phyloP scores from a whole-genome alignment of 805 yeast genomes.

The Metschnikowia proteae region DNA sequence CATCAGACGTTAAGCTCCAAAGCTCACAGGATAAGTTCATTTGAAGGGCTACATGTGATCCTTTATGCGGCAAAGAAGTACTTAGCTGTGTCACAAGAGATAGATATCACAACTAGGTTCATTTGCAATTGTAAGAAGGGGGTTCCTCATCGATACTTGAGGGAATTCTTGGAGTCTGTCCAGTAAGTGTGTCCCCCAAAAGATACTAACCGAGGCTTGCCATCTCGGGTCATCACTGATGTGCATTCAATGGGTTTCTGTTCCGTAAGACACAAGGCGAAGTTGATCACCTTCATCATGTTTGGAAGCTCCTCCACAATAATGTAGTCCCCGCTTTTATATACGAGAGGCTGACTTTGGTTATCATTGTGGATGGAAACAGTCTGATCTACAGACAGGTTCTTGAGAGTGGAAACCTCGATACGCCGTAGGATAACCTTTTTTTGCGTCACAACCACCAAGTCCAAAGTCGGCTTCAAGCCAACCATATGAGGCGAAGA shows the following conservation, averaged over 20 bases:
- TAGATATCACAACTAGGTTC: not conserved
- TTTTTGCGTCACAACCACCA: slow-evolving; percentile 8
- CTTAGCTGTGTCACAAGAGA: slow-evolving; percentile 1
- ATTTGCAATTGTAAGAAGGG: no score
- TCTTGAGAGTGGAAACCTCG: not conserved
- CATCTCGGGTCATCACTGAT: not conserved
- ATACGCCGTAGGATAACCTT: slow-evolving; percentile 7
- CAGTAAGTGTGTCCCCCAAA: not conserved
- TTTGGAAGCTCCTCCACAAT: slow-evolving; percentile 13
- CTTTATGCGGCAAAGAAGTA: slow-evolving; percentile 1
- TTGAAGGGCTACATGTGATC: not conserved
- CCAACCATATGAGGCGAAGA: not conserved
- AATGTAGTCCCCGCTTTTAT: slow-evolving; percentile 6
- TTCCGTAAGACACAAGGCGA: not conserved
- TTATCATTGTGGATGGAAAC: slow-evolving; percentile 14
- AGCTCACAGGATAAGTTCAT: not conserved
- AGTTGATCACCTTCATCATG: slow-evolving; percentile 7
- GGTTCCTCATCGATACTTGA: not conserved
- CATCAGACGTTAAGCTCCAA: slow-evolving; percentile 20
- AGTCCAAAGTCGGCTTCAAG: not conserved
- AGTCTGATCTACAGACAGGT: not conserved
- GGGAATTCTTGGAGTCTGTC: slow-evolving; percentile 1
- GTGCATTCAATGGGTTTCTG: not conserved
- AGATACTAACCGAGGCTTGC: slow-evolving; percentile 2
- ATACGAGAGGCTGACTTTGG: slow-evolving; percentile 14